Evolutionary conservation across 345 rosid genomes (phyloP).

Genomic region (Heritiera littoralis): DNA sequence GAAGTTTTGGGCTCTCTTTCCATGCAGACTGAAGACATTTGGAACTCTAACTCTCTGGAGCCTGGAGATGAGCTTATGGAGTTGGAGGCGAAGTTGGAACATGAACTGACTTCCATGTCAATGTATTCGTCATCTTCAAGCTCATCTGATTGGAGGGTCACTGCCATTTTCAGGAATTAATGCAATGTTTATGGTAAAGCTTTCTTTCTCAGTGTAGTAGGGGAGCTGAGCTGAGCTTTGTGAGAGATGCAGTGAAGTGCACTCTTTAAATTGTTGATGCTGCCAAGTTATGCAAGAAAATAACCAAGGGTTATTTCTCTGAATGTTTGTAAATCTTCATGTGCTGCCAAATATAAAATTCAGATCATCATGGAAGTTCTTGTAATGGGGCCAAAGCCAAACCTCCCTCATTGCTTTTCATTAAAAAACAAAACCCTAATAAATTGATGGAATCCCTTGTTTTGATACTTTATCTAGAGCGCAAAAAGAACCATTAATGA

Average conservation of each 20-base stretch:
- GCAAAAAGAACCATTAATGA: conserved; percentile 13
- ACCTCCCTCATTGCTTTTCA: conserved; percentile 21
- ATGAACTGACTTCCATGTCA: conserved; percentile 81
- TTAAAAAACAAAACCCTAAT: neutral
- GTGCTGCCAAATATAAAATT: conserved; percentile 40
- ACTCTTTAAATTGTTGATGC: conserved; percentile 34
- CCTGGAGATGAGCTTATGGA: conserved; percentile 44
- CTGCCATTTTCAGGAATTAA: conserved; percentile 42
- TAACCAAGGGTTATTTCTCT: conserved; percentile 9
- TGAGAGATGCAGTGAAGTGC: conserved; percentile 18
- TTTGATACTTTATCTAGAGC: neutral
- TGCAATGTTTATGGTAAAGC: neutral
- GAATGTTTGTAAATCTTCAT: conserved; percentile 23
- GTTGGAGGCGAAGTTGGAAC: conserved; percentile 44
- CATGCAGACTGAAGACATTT: conserved; percentile 56
- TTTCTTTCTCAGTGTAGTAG: neutral
- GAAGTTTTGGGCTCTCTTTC: conserved; percentile 56
- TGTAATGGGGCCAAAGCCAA: conserved; percentile 15
- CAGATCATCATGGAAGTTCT: conserved; percentile 21
- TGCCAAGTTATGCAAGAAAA: conserved; percentile 8
- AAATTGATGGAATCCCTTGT: conserved; percentile 5
- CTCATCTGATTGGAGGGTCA: conserved; percentile 43
- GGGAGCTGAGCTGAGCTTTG: conserved; percentile 17
- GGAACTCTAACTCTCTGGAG: conserved; percentile 74
- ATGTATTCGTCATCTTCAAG: conserved; percentile 79